Evolutionary conservation across 1,139 yeast species (phyloP).

Genomic region (Yamadazyma aaseri): DNA sequence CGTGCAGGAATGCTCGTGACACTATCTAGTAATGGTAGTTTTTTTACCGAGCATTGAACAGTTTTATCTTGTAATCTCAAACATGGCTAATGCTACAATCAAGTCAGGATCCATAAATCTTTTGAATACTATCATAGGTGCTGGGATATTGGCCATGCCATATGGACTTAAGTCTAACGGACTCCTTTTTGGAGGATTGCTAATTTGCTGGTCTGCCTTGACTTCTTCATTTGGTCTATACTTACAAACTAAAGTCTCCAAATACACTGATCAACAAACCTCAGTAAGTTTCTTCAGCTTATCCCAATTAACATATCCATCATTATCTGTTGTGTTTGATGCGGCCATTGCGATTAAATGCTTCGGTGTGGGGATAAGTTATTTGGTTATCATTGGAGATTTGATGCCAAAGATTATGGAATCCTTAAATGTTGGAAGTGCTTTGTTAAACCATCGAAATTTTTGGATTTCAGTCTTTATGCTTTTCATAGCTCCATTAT

Average conservation of each 20-base stretch:
- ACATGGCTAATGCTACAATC: conserved; percentile 38
- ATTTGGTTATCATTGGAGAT: conserved; percentile 86
- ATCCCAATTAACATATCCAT: conserved; percentile 55
- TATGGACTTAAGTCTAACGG: conserved; percentile 54
- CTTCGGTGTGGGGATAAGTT: conserved; percentile 90
- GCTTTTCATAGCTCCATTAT: conserved; percentile 68
- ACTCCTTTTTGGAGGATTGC: conserved; percentile 43
- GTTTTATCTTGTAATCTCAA: no score
- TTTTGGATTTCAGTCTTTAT: conserved; percentile 71
- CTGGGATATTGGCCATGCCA: conserved; percentile 60
- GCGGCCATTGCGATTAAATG: conserved; percentile 61
- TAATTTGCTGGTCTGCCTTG: conserved; percentile 47
- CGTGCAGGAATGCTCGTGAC: no score
- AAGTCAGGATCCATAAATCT: conserved; percentile 52
- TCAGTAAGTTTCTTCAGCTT: conserved; percentile 53
- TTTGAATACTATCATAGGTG: conserved; percentile 55
- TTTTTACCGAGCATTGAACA: no score
- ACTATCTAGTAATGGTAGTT: no score
- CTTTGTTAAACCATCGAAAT: conserved; percentile 42
- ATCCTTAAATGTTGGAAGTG: conserved; percentile 32
- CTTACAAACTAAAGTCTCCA: conserved; percentile 50
- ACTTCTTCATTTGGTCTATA: conserved; percentile 55
- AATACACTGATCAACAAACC: conserved; percentile 47
- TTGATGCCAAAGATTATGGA: conserved; percentile 76
- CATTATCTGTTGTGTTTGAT: conserved; percentile 44